A percentile compares a stretch with the other conserved stretches of the same genome.
Evolutionary conservation across 2,329 filamentous ascomycete species (phyloP).

Genomic region (Cryphonectria naterciae): DNA sequence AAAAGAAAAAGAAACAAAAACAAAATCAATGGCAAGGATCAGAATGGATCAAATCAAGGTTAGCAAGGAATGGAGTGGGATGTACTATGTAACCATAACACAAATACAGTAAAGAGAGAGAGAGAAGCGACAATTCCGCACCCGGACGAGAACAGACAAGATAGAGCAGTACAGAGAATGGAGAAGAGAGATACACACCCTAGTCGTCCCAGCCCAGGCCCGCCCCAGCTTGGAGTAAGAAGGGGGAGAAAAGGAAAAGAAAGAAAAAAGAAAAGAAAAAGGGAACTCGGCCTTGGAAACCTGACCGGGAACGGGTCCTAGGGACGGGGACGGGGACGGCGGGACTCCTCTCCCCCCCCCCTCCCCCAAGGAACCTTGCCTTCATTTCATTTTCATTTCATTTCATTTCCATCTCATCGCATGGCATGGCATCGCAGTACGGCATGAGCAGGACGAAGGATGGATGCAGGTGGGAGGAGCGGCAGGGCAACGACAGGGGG

Average conservation of each 20-base stretch:
- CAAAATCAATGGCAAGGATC: background rate
- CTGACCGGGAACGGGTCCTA: constrained; percentile 15
- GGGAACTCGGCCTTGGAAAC: background rate
- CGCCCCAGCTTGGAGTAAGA: background rate
- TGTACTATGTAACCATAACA: background rate
- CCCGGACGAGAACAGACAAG: background rate
- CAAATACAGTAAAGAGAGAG: background rate
- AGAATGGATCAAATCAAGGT: background rate
- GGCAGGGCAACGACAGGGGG: constrained; percentile 3
- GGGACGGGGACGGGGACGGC: constrained; percentile 1
- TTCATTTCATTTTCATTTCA: constrained; percentile 13
- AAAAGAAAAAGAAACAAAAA: background rate
- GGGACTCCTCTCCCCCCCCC: background rate
- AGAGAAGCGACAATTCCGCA: background rate
- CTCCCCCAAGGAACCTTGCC: background rate
- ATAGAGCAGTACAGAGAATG: background rate
- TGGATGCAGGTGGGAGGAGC: constrained; percentile 3
- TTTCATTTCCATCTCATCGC: constrained; percentile 6
- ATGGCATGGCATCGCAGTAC: background rate
- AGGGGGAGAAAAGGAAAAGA: background rate
- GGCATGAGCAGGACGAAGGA: constrained; percentile 6
- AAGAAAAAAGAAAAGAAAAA: background rate
- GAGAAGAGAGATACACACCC: background rate
- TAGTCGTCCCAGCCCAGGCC: background rate
- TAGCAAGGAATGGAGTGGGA: background rate